phyloP scores from a whole-genome alignment of 805 yeast species.

The Wickerhamiella bombiphila region DNA sequence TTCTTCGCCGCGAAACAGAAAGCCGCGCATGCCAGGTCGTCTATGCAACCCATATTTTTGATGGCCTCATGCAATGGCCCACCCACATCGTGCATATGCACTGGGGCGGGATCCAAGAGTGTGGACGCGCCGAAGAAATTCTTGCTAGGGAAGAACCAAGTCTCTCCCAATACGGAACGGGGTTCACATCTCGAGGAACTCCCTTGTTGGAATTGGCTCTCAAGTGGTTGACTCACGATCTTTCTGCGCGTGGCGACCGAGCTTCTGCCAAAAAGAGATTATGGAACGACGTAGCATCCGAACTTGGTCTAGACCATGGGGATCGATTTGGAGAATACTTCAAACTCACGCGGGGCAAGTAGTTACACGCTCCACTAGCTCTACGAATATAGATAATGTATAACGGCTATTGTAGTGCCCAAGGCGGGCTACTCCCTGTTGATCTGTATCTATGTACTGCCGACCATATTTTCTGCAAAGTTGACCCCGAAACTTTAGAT shows the following conservation, averaged over 20 bases:
- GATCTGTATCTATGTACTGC: too few species aligned
- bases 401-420: too few species aligned
- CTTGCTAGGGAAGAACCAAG: conserved; percentile 13
- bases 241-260: conserved; percentile 36
- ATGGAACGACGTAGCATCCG: conserved; percentile 40
- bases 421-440: too few species aligned
- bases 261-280: conserved; percentile 25
- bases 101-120: conserved; percentile 39
- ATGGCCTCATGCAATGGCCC: conserved; percentile 87
- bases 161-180: conserved; percentile 9
- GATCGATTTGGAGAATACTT: conserved; percentile 20
- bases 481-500: too few species aligned
- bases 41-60: conserved; percentile 92
- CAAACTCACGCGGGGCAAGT: conserved; percentile 19
- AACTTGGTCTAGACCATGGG: conserved; percentile 18
- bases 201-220: conserved; percentile 24
- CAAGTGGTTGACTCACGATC: conserved; percentile 26
- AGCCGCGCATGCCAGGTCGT: conserved; percentile 60
- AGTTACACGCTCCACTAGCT: too few species aligned
- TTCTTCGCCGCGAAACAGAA: conserved; percentile 59
- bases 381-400: too few species aligned
- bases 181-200: conserved; percentile 11
- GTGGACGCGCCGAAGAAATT: conserved; percentile 12
- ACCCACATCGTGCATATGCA: conserved; percentile 65
- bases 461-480: too few species aligned